Evolutionary conservation across 2,329 filamentous ascomycete genomes (phyloP), one percentile per base, ranked within the genome.

Genomic region (Ceratocystis smalleyi): DNA sequence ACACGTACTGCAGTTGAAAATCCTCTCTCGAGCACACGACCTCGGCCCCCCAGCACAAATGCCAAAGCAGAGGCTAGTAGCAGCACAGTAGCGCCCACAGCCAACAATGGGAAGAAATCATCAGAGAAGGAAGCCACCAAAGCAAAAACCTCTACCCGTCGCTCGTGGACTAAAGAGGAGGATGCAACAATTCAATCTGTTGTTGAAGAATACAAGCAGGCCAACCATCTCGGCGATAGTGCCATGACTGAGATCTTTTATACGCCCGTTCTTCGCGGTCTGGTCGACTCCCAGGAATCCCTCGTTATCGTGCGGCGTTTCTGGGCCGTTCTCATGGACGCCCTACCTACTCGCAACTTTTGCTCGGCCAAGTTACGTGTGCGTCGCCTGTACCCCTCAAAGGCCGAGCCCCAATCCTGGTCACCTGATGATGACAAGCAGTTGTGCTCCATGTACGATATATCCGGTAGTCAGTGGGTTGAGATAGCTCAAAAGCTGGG

Each of bases 201-300:
- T n/a, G 51, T 66, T 17, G 54, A 62, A 10, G 40, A 60, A 24
- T 66, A 61, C 24, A 35, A 45, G 19, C n/a, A 40, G 45, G 15
- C 22, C 30, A 61, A 64, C 24, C 51, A 64, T 35, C 45, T 66
- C 15, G 43, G 57, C 3, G 57, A 45, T 5, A 59, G 54, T 15
- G 55, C 60, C 15, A 61, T 66, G 10, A 47, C 45, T 15, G 43
- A 63, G 27, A 62, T 64, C 5, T 43, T 66, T 1, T 59, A 66
- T 32, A 66, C 65, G 19, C 65, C 65, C 24, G 59, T 66, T 24
- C 47, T 66, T 35, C 65, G 65, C 27, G 49, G 55, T 17, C 40
- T 66, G 17, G 59, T 66, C 40, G 55, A 64, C 35, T 64, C 45
- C 3, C 43, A 54, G n/a, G 59, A 57, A 32, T 47, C 60, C 1